These are phyloP conservation scores for Escovopsis sp. DNA, from an alignment of 2,329 filamentous ascomycete species.

Conservation along the genomic window DNA sequence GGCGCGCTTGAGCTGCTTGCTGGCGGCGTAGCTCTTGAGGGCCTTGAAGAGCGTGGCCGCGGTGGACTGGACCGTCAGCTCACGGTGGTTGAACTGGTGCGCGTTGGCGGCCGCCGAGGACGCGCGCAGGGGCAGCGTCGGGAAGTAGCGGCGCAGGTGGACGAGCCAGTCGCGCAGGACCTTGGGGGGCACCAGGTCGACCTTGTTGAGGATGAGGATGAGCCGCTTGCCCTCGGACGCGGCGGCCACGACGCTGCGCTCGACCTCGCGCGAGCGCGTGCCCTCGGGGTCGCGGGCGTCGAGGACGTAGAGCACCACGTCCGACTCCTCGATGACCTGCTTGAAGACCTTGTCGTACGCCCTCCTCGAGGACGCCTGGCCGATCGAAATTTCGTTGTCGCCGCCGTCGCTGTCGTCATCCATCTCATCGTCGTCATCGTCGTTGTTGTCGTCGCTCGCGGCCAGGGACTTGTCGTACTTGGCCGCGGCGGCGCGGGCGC, in stretches of 20 bases:
- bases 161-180: slow-evolving; percentile 75
- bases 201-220: slow-evolving; percentile 90
- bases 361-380: slow-evolving; percentile 54
- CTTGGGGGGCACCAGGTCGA: slow-evolving; percentile 71
- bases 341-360: slow-evolving; percentile 96
- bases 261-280: slow-evolving; percentile 78
- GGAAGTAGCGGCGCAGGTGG: slow-evolving; percentile 78
- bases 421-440: slow-evolving; percentile 30
- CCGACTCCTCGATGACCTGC: slow-evolving; percentile 73
- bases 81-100: slow-evolving; percentile 82
- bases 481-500: slow-evolving; percentile 62
- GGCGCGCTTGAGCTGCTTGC: slow-evolving; percentile 72
- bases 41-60: slow-evolving; percentile 75
- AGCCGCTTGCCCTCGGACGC: slow-evolving; percentile 71
- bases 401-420: slow-evolving; percentile 29
- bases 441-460: slow-evolving; percentile 30
- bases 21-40: slow-evolving; percentile 75
- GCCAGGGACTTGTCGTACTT: slow-evolving; percentile 55
- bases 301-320: slow-evolving; percentile 84
- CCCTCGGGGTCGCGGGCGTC: slow-evolving; percentile 86
- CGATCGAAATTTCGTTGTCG: slow-evolving; percentile 33
- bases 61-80: slow-evolving; percentile 74
- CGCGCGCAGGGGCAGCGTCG: slow-evolving; percentile 76
- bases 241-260: slow-evolving; percentile 82
- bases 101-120: slow-evolving; percentile 72